Percentiles rank a stretch among this genome's conserved stretches.
Conservation (phyloP, 2,329 filamentous ascomycete genomes). For the Verticillium nonalfalfae region DNA sequence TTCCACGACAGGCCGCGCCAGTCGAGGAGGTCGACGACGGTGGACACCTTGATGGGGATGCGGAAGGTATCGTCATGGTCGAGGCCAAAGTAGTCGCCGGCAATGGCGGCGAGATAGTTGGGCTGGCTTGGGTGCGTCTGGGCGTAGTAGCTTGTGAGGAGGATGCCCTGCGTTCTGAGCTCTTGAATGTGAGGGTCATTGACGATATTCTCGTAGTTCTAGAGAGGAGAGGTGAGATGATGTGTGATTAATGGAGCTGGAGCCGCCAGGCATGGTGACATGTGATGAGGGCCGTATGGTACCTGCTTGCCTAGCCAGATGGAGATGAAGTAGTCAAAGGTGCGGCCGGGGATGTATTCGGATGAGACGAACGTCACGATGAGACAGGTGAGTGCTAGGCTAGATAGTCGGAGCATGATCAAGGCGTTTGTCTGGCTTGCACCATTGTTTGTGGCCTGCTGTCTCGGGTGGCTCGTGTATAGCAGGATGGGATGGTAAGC, state of each 20-base stretch:
- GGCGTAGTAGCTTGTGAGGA: slow-evolving; percentile 36
- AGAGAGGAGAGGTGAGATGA: neutral
- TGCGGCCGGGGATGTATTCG: slow-evolving; percentile 22
- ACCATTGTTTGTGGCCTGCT: neutral
- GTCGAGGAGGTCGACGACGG: slow-evolving; percentile 26
- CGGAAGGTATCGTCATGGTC: slow-evolving; percentile 37
- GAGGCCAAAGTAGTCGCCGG: slow-evolving; percentile 40
- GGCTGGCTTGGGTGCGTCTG: slow-evolving; percentile 40
- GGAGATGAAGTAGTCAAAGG: slow-evolving; percentile 35
- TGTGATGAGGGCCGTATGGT: slow-evolving; percentile 4
- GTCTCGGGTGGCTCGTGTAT: neutral
- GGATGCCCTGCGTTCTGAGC: slow-evolving; percentile 34
- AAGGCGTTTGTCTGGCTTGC: neutral
- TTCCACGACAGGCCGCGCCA: slow-evolving; percentile 22
- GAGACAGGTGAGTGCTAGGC: neutral
- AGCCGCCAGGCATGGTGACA: neutral
- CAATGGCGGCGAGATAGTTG: slow-evolving; percentile 39
- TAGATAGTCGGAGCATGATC: neutral
- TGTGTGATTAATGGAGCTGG: slow-evolving; percentile 10
- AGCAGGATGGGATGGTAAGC: too few relatives aligned
- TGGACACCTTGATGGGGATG: slow-evolving; percentile 34
- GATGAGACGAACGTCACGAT: neutral
- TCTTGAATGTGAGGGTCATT: slow-evolving; percentile 30
- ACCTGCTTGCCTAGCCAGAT: slow-evolving; percentile 40
- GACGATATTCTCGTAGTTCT: slow-evolving; percentile 37